These are phyloP conservation scores for Tricholoma matsutake DNA, from an alignment of 768 basidiomycete species.

Conservation along the genomic window DNA sequence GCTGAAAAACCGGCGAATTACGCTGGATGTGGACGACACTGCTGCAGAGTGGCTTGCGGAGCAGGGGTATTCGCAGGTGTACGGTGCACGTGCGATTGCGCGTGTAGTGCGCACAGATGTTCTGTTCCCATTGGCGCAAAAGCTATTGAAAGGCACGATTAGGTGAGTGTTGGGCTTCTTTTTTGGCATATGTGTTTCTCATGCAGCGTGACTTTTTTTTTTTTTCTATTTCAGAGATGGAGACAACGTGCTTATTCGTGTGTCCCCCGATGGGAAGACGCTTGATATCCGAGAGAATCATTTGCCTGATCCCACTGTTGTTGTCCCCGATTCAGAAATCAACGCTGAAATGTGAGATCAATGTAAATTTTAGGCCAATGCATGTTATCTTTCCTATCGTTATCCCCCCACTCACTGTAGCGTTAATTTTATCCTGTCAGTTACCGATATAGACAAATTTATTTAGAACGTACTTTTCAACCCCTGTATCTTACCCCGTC, in stretches of 20 bases:
- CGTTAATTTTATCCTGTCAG: background rate
- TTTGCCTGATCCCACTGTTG: slow-evolving; percentile 39
- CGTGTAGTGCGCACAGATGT: slow-evolving; percentile 83
- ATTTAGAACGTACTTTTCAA: too few relatives aligned
- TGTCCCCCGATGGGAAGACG: slow-evolving; percentile 35
- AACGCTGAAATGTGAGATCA: background rate
- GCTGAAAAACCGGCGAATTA: slow-evolving; percentile 62
- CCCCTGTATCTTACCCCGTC: too few relatives aligned
- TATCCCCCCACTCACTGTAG: background rate
- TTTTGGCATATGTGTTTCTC: background rate
- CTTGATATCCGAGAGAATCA: slow-evolving; percentile 67
- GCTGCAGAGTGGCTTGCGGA: slow-evolving; percentile 69
- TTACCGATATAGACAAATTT: too few relatives aligned
- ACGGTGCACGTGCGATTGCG: slow-evolving; percentile 86
- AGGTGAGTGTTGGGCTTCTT: slow-evolving; percentile 38
- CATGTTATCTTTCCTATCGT: background rate
- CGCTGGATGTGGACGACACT: slow-evolving; percentile 60
- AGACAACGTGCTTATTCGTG: slow-evolving; percentile 58
- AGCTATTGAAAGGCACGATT: slow-evolving; percentile 76
- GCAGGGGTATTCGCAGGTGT: slow-evolving; percentile 79
- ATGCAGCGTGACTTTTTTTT: too few relatives aligned
- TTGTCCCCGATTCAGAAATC: slow-evolving; percentile 6
- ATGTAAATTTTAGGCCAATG: background rate
- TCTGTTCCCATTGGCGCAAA: slow-evolving; percentile 78
- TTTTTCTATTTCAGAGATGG: slow-evolving; percentile 47